phyloP scores from a whole-genome alignment of 2,329 filamentous ascomycete genomes.

The Colletotrichum sidae region DNA sequence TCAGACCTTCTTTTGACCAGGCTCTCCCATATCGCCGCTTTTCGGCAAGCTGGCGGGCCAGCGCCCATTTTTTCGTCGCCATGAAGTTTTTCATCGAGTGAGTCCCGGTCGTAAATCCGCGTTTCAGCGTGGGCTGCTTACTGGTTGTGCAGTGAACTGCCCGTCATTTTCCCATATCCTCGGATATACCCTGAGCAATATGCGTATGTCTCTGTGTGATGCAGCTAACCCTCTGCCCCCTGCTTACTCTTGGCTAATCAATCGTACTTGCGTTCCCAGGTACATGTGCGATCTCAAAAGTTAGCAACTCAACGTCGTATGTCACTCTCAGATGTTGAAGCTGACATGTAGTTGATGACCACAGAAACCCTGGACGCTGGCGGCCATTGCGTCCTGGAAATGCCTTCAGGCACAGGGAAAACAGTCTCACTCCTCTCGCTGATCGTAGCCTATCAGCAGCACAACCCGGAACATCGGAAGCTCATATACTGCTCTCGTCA shows the following conservation, averaged over 20 bases:
- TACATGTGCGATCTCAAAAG: constrained; percentile 71
- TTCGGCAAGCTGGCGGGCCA: background rate
- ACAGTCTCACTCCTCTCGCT: constrained; percentile 94
- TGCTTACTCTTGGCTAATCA: constrained; percentile 14
- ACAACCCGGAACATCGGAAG: constrained; percentile 92
- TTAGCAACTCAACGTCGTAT: constrained; percentile 42
- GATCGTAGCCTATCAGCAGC: constrained; percentile 96
- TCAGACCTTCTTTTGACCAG: no score
- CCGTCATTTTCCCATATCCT: constrained; percentile 69
- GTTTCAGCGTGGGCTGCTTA: background rate
- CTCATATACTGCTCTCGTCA: constrained; percentile 96
- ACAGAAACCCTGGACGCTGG: constrained; percentile 86
- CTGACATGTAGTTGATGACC: background rate
- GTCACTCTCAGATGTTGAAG: background rate
- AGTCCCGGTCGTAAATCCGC: background rate
- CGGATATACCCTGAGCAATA: constrained; percentile 71
- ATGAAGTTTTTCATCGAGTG: constrained; percentile 40
- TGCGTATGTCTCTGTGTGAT: constrained; percentile 53
- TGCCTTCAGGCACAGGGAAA: constrained; percentile 99
- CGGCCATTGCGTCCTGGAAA: constrained; percentile 96
- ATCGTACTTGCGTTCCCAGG: constrained; percentile 43
- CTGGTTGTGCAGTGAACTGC: constrained; percentile 58
- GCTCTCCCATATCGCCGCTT: no score
- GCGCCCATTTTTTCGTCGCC: constrained; percentile 3
- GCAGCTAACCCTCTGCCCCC: background rate